Base-by-base conservation (phyloP, 2,329 filamentous ascomycete species). In the Paracorniculantispora psalliotae region DNA sequence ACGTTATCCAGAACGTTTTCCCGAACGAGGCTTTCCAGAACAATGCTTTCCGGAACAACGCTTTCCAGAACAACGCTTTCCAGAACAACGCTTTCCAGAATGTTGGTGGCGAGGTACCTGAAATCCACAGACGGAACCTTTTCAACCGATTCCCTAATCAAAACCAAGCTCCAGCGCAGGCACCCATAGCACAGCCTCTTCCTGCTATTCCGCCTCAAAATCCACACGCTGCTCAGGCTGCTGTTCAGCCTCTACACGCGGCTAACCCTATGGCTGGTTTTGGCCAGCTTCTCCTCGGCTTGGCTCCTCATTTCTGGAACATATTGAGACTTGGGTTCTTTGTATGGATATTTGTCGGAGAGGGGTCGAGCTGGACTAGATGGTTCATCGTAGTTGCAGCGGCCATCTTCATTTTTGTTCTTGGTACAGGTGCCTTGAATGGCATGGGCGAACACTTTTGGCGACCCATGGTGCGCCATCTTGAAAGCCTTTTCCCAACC, bases 331-430 rank as follows among this genome's bases (percentile, higher is more conserved):
- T 88, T 9, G 74, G 77, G 12, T 70, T 83, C 6, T 86, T 88
- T 67, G 78, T 87, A 13, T 88, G 83, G 82, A 84, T 85, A 71
- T 87, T 88, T 61, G 86, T 84, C 0, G 79, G 79, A 10, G 79
- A 81, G 0, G 77, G 79, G 47, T 75, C 79, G 2, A 85, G 79
- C 65, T 87, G 83, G 83, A 78, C 78, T 9, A 79, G 84, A 50
- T 86, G 81, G 79, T 65, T 83, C 8, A 79, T 79, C 21, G 78
- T 87, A 23, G 73, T 82, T 44, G 72, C 75, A 7, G 73, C 85
- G 33, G 82, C 84, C 7, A 64, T 81, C 26, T 71, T 78, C 33
- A 75, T 87, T 25, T 84, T 88, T 61, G 71, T 85, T n/a, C 66
- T 81, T 17, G 85, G 86, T 64, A 83, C 81, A 2, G 85, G 85